Evolutionary conservation across 2,329 filamentous ascomycete species (phyloP).

Genomic region (Xylaria sp.): DNA sequence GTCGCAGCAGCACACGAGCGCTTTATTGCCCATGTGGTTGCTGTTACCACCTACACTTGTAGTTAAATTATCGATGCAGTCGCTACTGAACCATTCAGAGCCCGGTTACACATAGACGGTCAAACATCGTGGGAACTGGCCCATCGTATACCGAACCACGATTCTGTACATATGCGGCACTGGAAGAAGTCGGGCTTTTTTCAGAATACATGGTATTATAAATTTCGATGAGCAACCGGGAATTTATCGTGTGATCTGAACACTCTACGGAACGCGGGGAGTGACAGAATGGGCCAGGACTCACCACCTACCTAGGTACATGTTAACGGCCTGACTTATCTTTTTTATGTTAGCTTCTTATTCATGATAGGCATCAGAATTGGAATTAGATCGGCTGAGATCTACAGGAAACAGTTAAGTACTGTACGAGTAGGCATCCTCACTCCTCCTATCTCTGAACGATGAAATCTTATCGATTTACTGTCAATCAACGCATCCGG

Average conservation of each 20-base stretch:
- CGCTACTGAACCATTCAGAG: constrained; percentile 14
- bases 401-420: background rate
- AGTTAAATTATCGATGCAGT: constrained; percentile 26
- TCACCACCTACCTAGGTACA: background rate
- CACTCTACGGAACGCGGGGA: background rate
- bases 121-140: background rate
- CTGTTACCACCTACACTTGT: constrained; percentile 10
- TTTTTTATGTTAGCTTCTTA: background rate
- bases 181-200: too few species aligned
- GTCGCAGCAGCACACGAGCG: background rate
- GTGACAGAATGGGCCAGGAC: background rate
- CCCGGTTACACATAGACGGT: constrained; percentile 5
- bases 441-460: background rate
- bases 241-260: too few species aligned
- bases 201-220: background rate
- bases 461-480: background rate
- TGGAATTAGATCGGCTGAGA: background rate
- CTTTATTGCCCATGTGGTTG: background rate
- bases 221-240: background rate
- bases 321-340: background rate
- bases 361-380: background rate
- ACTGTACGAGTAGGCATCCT: background rate
- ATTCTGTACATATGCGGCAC: too few species aligned
- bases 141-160: background rate
- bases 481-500: background rate